Evolutionary conservation across 768 basidiomycete species (phyloP).

Genomic region (Imleria badia): DNA sequence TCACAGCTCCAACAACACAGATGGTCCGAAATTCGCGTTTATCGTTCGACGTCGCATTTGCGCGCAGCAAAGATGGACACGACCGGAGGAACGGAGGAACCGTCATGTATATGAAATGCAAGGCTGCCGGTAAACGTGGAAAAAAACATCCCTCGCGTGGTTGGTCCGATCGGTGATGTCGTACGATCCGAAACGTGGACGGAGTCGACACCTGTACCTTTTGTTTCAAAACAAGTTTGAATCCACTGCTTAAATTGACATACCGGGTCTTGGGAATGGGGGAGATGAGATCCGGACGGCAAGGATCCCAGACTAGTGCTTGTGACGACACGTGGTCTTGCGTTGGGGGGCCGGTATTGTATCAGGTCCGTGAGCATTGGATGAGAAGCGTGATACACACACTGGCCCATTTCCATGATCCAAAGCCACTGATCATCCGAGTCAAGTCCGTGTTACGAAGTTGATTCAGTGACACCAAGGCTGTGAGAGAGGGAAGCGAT

Average conservation of each 20-base stretch:
- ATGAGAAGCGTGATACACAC: too few species aligned
- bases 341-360: too few species aligned
- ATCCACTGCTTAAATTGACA: not conserved
- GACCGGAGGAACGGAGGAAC: not conserved
- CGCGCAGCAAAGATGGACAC: not conserved
- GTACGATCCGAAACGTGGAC: slow-evolving; percentile 2
- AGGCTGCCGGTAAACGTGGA: not conserved
- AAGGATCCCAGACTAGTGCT: too few species aligned
- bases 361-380: too few species aligned
- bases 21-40: not conserved
- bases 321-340: not conserved
- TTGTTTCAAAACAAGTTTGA: not conserved
- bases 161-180: not conserved
- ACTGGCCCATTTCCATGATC: too few species aligned
- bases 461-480: not conserved
- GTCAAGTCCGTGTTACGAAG: too few species aligned
- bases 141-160: not conserved
- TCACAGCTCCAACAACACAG: not conserved
- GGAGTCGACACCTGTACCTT: not conserved
- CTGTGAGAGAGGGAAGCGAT: not conserved
- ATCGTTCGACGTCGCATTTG: not conserved
- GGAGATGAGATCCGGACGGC: not conserved
- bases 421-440: too few species aligned
- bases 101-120: not conserved
- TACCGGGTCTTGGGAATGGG: not conserved